These are phyloP conservation scores for Pyrrhoderma noxium DNA, from an alignment of 1,284 basidiomycete genomes.

Conservation along the genomic window DNA sequence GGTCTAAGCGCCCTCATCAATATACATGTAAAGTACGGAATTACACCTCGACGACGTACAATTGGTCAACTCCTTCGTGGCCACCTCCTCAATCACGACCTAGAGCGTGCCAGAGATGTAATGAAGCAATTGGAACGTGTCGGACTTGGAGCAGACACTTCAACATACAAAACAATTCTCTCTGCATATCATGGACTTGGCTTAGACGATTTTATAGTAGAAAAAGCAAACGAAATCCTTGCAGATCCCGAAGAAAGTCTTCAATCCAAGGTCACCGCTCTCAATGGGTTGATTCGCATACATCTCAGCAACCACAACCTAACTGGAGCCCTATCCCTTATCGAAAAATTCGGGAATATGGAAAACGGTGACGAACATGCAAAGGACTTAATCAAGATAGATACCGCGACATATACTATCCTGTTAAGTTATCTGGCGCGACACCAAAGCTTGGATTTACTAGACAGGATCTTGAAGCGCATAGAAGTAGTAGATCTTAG, in stretches of 20 bases:
- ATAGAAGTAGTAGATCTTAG: conserved; percentile 38
- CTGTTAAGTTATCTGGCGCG: conserved; percentile 42
- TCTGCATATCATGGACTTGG: conserved; percentile 55
- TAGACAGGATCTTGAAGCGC: conserved; percentile 39
- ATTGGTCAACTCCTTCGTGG: conserved; percentile 60
- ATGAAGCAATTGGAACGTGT: conserved; percentile 49
- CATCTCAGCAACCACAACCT: conserved; percentile 51
- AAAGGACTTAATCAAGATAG: conserved; percentile 20
- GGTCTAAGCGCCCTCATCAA: conserved; percentile 38
- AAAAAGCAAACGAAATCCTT: conserved; percentile 43
- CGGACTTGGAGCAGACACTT: conserved; percentile 44
- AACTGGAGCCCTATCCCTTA: conserved; percentile 24
- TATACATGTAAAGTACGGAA: conserved; percentile 39
- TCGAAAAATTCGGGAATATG: conserved; percentile 23
- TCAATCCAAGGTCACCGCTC: conserved; percentile 38
- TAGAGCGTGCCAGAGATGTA: conserved; percentile 43
- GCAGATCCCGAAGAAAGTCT: conserved; percentile 23
- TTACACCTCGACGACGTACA: conserved; percentile 49
- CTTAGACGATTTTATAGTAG: conserved; percentile 45
- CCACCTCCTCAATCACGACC: conserved; percentile 59
- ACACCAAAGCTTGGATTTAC: conserved; percentile 26
- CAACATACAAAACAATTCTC: conserved; percentile 53
- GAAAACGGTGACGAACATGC: conserved; percentile 17
- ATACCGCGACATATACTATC: conserved; percentile 56
- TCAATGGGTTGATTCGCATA: conserved; percentile 60